Percentiles rank a stretch among this genome's conserved stretches.
These are phyloP conservation scores for Malassezia pachydermatis DNA, from an alignment of 1,284 basidiomycete species.

Conservation along the genomic window DNA sequence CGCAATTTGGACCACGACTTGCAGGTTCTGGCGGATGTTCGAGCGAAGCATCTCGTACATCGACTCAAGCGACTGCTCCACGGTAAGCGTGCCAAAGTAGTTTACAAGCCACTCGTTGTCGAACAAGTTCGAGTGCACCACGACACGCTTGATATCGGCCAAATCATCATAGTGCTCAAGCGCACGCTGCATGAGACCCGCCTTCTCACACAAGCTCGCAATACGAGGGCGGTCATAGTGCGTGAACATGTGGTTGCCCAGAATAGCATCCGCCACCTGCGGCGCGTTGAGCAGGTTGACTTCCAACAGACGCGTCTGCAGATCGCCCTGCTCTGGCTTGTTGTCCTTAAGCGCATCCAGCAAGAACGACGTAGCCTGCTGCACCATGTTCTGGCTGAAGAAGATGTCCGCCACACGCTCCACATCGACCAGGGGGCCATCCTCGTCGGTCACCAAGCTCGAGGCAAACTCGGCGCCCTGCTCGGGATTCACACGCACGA, in stretches of 20 bases:
- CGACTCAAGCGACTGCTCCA: conserved; percentile 95
- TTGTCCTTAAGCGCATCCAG: conserved; percentile 99
- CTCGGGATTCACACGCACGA: conserved; percentile 92
- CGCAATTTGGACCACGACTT: conserved; percentile 92
- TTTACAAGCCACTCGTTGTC: conserved; percentile 90
- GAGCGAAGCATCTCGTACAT: conserved; percentile 93
- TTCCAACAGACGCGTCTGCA: conserved; percentile 92
- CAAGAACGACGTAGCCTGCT: conserved; percentile 95
- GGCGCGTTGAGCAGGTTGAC: conserved; percentile 97
- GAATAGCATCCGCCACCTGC: conserved; percentile 96
- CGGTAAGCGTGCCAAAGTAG: conserved; percentile 94
- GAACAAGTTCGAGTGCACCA: conserved; percentile 83
- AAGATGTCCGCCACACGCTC: conserved; percentile 75
- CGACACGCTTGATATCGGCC: conserved; percentile 95
- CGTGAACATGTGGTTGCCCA: conserved; percentile 97
- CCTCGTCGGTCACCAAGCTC: conserved; percentile 88
- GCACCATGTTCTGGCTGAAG: conserved; percentile 99
- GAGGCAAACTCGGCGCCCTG: conserved; percentile 96
- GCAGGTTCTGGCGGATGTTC: conserved; percentile 95
- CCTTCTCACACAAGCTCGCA: conserved; percentile 97
- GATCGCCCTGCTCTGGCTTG: conserved; percentile 87
- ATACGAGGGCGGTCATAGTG: conserved; percentile 94
- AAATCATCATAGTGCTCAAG: conserved; percentile 92
- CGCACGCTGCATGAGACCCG: conserved; percentile 85
- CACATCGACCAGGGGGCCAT: conserved; percentile 82